Evolutionary conservation across 2,329 filamentous ascomycete species (phyloP).

Genomic region (Beauveria medogensis): DNA sequence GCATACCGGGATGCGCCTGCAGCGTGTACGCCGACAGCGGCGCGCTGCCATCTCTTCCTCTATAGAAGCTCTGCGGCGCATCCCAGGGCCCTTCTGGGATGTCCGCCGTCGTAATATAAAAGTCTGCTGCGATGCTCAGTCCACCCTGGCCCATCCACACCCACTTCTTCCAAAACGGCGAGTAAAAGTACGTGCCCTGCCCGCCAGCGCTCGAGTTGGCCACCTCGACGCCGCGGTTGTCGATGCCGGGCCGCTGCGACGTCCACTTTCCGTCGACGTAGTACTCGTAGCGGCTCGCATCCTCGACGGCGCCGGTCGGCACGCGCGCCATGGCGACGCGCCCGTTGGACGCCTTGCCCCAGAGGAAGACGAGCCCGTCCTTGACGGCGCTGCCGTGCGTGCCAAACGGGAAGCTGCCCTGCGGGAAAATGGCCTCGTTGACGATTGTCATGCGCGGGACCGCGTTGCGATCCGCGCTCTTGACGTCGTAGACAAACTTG

Average conservation of each 20-base stretch:
- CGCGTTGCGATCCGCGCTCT: slow-evolving; percentile 5
- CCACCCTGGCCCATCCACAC: slow-evolving; percentile 18
- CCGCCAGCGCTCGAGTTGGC: slow-evolving; percentile 17
- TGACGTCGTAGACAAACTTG: slow-evolving; percentile 8
- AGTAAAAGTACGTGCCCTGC: slow-evolving; percentile 18
- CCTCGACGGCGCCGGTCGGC: slow-evolving; percentile 13
- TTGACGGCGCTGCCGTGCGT: slow-evolving; percentile 14
- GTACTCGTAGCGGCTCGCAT: slow-evolving; percentile 16
- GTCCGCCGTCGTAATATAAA: slow-evolving; percentile 16
- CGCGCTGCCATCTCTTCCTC: slow-evolving; percentile 8
- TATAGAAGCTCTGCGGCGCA: slow-evolving; percentile 8
- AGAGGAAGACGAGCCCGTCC: slow-evolving; percentile 15
- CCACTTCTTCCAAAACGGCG: slow-evolving; percentile 14
- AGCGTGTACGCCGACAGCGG: slow-evolving; percentile 9
- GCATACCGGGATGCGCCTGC: slow-evolving; percentile 13
- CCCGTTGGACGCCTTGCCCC: slow-evolving; percentile 12
- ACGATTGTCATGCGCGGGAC: slow-evolving; percentile 8
- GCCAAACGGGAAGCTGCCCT: slow-evolving; percentile 6
- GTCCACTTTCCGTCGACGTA: slow-evolving; percentile 15
- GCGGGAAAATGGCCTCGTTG: slow-evolving; percentile 10
- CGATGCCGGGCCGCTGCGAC: slow-evolving; percentile 9
- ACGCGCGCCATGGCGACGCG: slow-evolving; percentile 16
- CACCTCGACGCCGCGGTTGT: slow-evolving; percentile 12
- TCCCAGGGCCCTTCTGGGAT: slow-evolving; percentile 13
- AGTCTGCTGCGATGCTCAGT: slow-evolving; percentile 15